Conservation (phyloP, 2,329 filamentous ascomycete species). For the Acephala macrosclerotiorum region DNA sequence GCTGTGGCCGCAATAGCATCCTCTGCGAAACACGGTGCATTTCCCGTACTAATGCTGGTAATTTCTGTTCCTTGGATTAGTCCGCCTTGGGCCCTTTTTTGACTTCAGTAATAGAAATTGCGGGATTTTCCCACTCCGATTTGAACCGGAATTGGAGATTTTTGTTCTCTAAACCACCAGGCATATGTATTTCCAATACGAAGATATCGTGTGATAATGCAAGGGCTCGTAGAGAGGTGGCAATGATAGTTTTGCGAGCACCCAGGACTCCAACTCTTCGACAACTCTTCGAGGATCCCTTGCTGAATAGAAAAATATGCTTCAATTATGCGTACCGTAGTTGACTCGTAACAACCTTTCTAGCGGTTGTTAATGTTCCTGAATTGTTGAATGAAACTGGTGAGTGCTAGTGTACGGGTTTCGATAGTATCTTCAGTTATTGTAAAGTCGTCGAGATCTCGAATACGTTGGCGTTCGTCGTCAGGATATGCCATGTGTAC, state of each 20-base stretch:
- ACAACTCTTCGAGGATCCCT: not conserved
- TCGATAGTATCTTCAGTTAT: not conserved
- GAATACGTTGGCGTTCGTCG: not conserved
- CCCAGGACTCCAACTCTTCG: not conserved
- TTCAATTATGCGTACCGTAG: not conserved
- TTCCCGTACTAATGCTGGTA: not conserved
- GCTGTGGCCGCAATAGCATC: not conserved
- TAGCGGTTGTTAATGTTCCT: not conserved
- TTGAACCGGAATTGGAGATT: not conserved
- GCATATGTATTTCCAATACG: not conserved
- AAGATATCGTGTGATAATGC: not conserved
- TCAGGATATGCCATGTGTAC: not conserved
- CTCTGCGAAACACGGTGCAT: not conserved
- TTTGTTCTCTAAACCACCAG: not conserved
- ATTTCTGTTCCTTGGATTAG: not conserved
- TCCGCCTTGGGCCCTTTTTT: not conserved
- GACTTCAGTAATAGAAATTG: not conserved
- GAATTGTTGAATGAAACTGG: constrained; percentile 2
- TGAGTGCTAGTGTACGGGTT: not conserved
- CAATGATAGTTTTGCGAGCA: not conserved
- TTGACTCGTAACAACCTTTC: not conserved
- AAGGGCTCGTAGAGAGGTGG: not conserved
- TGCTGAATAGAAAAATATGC: not conserved
- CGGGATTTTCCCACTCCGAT: not conserved
- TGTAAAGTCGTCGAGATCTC: not conserved